These are phyloP conservation scores for Adansonia rubrostipa DNA, from an alignment of 441 rosid species.

Conservation along the genomic window DNA sequence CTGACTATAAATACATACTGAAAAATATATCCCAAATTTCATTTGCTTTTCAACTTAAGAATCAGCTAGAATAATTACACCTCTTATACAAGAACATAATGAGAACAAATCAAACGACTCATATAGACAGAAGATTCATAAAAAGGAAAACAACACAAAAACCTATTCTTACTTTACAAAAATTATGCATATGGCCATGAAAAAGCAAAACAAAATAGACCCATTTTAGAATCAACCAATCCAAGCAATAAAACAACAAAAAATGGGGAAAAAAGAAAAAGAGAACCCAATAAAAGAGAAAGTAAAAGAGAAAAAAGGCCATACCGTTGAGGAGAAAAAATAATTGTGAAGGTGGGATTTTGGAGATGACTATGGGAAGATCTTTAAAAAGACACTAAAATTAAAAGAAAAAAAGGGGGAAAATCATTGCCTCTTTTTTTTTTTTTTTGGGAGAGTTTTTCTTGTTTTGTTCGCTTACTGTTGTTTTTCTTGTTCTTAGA, in stretches of 20 bases:
- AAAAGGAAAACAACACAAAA: not conserved
- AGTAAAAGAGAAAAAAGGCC: conserved; percentile 3
- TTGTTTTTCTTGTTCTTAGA: not conserved
- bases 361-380: not conserved
- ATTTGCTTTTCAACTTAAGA: not conserved
- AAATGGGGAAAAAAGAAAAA: not conserved
- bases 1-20: not conserved
- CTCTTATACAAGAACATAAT: not conserved
- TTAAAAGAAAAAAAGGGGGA: not conserved
- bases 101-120: conserved; percentile 17
- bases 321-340: conserved; percentile 31
- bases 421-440: not conserved
- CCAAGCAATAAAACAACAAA: not conserved
- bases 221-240: conserved; percentile 20
- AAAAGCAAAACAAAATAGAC: conserved; percentile 18
- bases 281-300: not conserved
- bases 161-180: not conserved
- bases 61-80: not conserved
- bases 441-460: not conserved
- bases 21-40: conserved; percentile 10
- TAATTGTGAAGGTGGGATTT: not conserved
- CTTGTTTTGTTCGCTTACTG: conserved; percentile 21
- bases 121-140: not conserved
- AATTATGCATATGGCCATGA: conserved; percentile 28
- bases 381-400: not conserved